phyloP scores from a whole-genome alignment of 2,329 filamentous ascomycete species.

The Dryadomyces quercivorus region DNA sequence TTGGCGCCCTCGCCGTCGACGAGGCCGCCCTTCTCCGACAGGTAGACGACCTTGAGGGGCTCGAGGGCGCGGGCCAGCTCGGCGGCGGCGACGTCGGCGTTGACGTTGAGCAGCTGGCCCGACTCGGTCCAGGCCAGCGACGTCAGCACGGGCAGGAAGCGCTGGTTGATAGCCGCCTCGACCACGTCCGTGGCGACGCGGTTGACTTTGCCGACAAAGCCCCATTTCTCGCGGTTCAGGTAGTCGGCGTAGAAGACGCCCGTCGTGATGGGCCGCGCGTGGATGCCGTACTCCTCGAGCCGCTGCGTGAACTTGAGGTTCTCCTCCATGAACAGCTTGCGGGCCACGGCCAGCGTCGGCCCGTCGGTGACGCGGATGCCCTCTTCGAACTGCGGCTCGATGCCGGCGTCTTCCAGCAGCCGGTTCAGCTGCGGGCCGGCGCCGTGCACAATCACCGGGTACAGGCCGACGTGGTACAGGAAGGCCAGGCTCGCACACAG shows the following conservation, averaged over 20 bases:
- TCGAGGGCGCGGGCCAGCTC: conserved; percentile 82
- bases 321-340: conserved; percentile 89
- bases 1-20: conserved; percentile 91
- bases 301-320: conserved; percentile 87
- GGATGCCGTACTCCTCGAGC: conserved; percentile 79
- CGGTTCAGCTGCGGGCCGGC: conserved; percentile 92
- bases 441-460: conserved; percentile 90
- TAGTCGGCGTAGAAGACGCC: conserved; percentile 91
- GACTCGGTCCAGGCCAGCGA: conserved; percentile 92
- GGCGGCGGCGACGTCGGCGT: conserved; percentile 90
- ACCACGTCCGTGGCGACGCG: conserved; percentile 84
- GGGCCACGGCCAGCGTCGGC: conserved; percentile 82
- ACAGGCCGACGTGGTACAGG: conserved; percentile 87
- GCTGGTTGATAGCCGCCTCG: conserved; percentile 79
- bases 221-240: conserved; percentile 91
- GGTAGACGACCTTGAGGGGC: conserved; percentile 93
- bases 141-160: conserved; percentile 84
- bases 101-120: conserved; percentile 91
- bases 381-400: conserved; percentile 93
- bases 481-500: conserved; percentile 82
- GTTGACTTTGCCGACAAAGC: conserved; percentile 90
- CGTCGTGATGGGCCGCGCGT: conserved; percentile 76
- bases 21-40: conserved; percentile 95
- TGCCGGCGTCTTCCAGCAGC: conserved; percentile 75
- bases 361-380: conserved; percentile 92